Evolutionary conservation across 1,139 yeast genomes (phyloP).

Genomic region (Lodderomyces margitis): DNA sequence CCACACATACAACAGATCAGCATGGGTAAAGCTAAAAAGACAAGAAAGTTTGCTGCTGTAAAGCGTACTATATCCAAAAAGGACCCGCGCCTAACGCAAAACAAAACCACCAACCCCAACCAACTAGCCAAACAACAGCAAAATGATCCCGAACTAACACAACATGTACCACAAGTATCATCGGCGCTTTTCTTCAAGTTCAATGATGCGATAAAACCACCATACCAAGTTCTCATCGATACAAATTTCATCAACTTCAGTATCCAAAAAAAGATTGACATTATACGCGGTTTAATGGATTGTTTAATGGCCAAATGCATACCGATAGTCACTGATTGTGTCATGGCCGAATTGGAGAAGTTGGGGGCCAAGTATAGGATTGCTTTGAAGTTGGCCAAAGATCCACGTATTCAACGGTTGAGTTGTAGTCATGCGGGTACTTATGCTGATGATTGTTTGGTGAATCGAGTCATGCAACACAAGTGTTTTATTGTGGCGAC

Average conservation of each 20-base stretch:
- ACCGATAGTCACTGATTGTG: conserved; percentile 95
- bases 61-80: conserved; percentile 76
- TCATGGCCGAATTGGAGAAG: conserved; percentile 95
- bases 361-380: conserved; percentile 92
- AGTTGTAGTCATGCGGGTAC: conserved; percentile 94
- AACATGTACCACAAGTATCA: conserved; percentile 89
- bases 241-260: conserved; percentile 96
- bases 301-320: conserved; percentile 91
- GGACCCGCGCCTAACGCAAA: conserved; percentile 57
- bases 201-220: conserved; percentile 92
- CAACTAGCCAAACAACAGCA: conserved; percentile 28
- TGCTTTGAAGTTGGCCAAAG: conserved; percentile 88
- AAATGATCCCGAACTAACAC: conserved; percentile 74
- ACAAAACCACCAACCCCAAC: conserved; percentile 20
- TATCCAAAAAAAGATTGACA: conserved; percentile 89
- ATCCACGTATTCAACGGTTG: conserved; percentile 83
- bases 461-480: conserved; percentile 89
- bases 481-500: conserved; percentile 97
- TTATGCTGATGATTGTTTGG: conserved; percentile 97
- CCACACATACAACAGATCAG: too few relatives aligned
- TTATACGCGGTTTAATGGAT: conserved; percentile 96
- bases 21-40: conserved; percentile 95
- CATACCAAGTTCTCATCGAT: conserved; percentile 92
- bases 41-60: conserved; percentile 92
- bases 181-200: conserved; percentile 94